Base-by-base conservation (phyloP, 2,329 filamentous ascomycete species). In the Xenoacremonium recifei region DNA sequence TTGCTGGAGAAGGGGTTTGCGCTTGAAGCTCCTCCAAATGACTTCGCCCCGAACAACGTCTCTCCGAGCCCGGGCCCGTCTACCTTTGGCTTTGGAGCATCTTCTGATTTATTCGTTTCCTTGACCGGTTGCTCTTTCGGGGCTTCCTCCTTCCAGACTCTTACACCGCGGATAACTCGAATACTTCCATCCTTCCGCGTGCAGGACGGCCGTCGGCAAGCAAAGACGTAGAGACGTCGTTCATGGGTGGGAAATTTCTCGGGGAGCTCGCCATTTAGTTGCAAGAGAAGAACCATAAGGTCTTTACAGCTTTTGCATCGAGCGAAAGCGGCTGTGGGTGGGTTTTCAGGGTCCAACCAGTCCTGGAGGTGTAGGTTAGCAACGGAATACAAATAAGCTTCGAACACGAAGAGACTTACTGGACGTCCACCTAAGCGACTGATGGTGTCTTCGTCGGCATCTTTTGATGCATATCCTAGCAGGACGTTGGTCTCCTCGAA, bases 261-360 rank as follows among this genome's bases (percentile, higher is more conserved):
- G 12, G 90, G 91, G 4, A 97, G 76, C 62, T 96, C 90, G 57
- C 82, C 91, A 66, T 99, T 89, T 20, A 99, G 78, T 66, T 99
- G 90, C 35, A 99, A 78, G 3, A 99, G 79, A 10, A 97, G 76
- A 2, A 82, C 84, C 80, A 96, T 89, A 39, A 89, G 68, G 39
- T 83, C 79, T 53, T 89, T 87, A 79, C 93, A 99, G 51, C 87
- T 78, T 67, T 87, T 89, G 72, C 93, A 99, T 67, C 84, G 85
- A 17, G 87, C 89, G 9, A 95, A 76, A 1, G 84, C 73, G 18
- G 86, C 86, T 2, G 88, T 87, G 6, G 92, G 87, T 4, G 86
- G 74, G 30, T 76, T 79, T 39, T 75, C 70, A n/a, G 76, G 67
- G 54, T 91, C 84, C 27, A 96, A 72, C 93, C 93, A 99, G 66